Evolutionary conservation across 352 stramenopile genomes (phyloP).

Genomic region (Blastocystis sp.): DNA sequence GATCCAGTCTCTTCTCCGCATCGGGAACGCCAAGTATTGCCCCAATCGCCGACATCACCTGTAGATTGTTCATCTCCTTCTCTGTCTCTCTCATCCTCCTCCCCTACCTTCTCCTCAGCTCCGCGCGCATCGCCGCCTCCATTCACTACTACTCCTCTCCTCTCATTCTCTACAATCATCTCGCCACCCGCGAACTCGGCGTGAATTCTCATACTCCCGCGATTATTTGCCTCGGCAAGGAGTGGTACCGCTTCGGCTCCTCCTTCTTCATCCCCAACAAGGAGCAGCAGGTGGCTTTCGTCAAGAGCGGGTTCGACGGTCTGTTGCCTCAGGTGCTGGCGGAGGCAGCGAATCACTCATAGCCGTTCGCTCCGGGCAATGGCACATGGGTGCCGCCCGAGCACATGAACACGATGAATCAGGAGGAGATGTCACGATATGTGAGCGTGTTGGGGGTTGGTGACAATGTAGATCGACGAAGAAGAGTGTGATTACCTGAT

Average conservation of each 20-base stretch:
- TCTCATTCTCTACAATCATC: conserved; percentile 5
- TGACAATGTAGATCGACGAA: conserved; percentile 47
- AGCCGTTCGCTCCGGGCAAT: conserved; percentile 70
- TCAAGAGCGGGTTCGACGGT: conserved; percentile 78
- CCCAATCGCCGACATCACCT: not conserved
- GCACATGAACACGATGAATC: conserved; percentile 80
- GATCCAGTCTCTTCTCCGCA: not conserved
- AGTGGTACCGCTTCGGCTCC: conserved; percentile 82
- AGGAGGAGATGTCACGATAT: conserved; percentile 78
- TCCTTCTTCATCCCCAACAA: conserved; percentile 81
- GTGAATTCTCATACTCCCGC: conserved; percentile 71
- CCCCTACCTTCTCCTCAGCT: conserved; percentile 76
- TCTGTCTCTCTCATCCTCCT: conserved; percentile 72
- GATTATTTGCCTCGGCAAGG: conserved; percentile 79
- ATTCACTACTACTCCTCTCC: conserved; percentile 76
- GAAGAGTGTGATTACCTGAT: conserved; percentile 78
- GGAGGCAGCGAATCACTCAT: conserved; percentile 70
- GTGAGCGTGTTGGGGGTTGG: conserved; percentile 57
- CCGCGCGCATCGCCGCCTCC: conserved; percentile 77
- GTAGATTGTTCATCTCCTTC: not conserved
- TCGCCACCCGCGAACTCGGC: conserved; percentile 76
- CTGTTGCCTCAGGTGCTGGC: conserved; percentile 78
- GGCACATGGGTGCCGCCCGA: conserved; percentile 77
- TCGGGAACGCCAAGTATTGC: not conserved
- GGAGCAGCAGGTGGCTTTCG: conserved; percentile 76